These are phyloP conservation scores for Cryptococcus sp. DNA, from an alignment of 1,284 basidiomycete genomes.

Conservation along the genomic window DNA sequence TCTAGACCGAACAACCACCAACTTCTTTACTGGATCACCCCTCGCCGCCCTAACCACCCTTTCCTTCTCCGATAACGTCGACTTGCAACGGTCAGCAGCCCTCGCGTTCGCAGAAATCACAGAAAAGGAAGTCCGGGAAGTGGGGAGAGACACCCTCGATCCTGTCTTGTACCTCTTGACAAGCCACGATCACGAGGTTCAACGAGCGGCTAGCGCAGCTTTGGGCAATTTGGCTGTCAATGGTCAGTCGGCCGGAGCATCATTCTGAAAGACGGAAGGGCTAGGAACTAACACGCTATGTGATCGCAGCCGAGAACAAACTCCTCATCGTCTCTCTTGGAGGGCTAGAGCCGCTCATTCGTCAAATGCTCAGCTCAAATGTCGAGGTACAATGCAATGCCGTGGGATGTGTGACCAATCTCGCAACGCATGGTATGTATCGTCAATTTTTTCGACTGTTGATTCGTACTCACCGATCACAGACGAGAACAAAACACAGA, in stretches of 20 bases:
- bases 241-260: constrained; percentile 62
- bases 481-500: constrained; percentile 99
- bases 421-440: constrained; percentile 91
- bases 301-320: constrained; percentile 87
- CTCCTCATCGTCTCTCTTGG: constrained; percentile 97
- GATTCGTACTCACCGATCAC: too few species aligned
- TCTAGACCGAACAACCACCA: constrained; percentile 88
- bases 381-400: constrained; percentile 99
- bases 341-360: constrained; percentile 95
- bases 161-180: constrained; percentile 96
- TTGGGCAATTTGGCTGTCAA: constrained; percentile 98
- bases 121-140: constrained; percentile 97
- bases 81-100: constrained; percentile 95
- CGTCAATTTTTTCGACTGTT: constrained; percentile 7
- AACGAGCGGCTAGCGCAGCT: constrained; percentile 97
- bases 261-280: background rate
- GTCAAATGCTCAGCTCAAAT: constrained; percentile 98
- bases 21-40: constrained; percentile 92
- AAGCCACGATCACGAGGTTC: constrained; percentile 98
- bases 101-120: constrained; percentile 99
- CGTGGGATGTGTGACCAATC: constrained; percentile 98
- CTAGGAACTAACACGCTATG: background rate
- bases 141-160: constrained; percentile 95
- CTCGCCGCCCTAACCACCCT: constrained; percentile 92
- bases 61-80: constrained; percentile 99